Base-by-base conservation (phyloP, 2,329 filamentous ascomycete genomes). In the Colletotrichum sp. region DNA sequence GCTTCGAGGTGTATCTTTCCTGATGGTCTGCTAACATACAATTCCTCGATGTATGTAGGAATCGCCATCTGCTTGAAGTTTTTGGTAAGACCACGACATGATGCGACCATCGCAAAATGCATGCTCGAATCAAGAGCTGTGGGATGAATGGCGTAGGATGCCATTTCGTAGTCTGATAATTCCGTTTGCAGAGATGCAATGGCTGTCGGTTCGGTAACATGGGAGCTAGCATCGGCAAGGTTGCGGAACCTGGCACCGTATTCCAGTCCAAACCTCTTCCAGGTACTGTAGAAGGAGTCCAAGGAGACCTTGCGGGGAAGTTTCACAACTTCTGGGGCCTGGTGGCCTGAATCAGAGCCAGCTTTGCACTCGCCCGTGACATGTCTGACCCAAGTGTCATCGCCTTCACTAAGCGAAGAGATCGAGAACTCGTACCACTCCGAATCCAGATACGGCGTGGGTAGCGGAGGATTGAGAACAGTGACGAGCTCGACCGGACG, bases 71-170 rank as follows among this genome's bases (percentile, higher is more conserved):
- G 22, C 12, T 34, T 62, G 8, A 63, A 57, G 10, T 76, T 76
- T 22, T 30, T 65, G 8, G 34, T 62, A 6, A 76, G 62, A 6
- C 75, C 75, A 1, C 6, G 55, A 34, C 66, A 71, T 9, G 32
- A 70, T 10, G 82, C 80, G 6, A 81, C 72, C 63, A 81, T 80
- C 24, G 80, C 75, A 3, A 83, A 77, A 62, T 85, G 84, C 24
- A 85, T 66, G 63, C 79, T 80, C 13, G 79, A 76, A 70, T 87
- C 86, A 24, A 87, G 80, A 63, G 82, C 82, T 5, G 81, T 80
- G 0, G 86, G 86, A 67, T 88, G 86, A 22, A 87, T 77, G 18
- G 82, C 78, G 62, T 86, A 71, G 1, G 60, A 36, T 13, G 60
- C 9, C 6, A 52, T 24, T 8, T 18, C 39, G 16, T 64, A 44